Evolutionary conservation across 495 filamentous ascomycete species (phyloP).

Genomic region (Polyplosphaeria fusca): DNA sequence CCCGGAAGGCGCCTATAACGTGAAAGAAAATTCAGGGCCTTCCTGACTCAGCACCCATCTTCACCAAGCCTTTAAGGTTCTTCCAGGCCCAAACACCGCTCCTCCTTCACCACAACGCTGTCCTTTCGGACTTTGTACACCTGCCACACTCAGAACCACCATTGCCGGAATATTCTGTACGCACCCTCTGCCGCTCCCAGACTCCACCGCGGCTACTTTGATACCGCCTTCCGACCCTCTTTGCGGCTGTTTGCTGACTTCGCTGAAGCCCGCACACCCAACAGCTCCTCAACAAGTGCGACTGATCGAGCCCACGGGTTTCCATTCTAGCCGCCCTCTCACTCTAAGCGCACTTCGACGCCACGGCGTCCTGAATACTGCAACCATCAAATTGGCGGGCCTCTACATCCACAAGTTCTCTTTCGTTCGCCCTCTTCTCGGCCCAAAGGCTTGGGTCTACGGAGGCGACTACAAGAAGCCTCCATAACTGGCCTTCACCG

Average conservation of each 20-base stretch:
- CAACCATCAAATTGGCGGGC: slow-evolving; percentile 96
- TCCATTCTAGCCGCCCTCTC: slow-evolving; percentile 6
- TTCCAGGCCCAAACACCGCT: neutral
- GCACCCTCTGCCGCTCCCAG: neutral
- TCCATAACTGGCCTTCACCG: slow-evolving; percentile 73
- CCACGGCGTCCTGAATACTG: slow-evolving; percentile 28
- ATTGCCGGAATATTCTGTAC: slow-evolving; percentile 3
- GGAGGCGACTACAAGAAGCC: slow-evolving; percentile 97
- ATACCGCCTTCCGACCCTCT: neutral
- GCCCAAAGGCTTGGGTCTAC: slow-evolving; percentile 84
- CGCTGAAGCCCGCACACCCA: slow-evolving; percentile 1
- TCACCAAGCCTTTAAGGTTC: slow-evolving; percentile 2
- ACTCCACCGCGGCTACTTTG: neutral
- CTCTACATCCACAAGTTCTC: slow-evolving; percentile 70
- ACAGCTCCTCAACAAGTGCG: neutral
- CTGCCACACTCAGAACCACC: neutral
- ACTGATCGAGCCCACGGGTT: slow-evolving; percentile 12
- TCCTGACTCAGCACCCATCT: slow-evolving; percentile 5
- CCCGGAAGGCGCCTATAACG: neutral
- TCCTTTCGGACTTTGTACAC: slow-evolving; percentile 25
- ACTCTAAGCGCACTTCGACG: slow-evolving; percentile 9
- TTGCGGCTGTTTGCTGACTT: no score
- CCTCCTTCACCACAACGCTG: slow-evolving; percentile 15
- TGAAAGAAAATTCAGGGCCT: slow-evolving; percentile 8
- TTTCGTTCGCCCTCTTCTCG: slow-evolving; percentile 87